Base-by-base conservation (phyloP, 139 green algal species). In the Picochlorum sp. region DNA sequence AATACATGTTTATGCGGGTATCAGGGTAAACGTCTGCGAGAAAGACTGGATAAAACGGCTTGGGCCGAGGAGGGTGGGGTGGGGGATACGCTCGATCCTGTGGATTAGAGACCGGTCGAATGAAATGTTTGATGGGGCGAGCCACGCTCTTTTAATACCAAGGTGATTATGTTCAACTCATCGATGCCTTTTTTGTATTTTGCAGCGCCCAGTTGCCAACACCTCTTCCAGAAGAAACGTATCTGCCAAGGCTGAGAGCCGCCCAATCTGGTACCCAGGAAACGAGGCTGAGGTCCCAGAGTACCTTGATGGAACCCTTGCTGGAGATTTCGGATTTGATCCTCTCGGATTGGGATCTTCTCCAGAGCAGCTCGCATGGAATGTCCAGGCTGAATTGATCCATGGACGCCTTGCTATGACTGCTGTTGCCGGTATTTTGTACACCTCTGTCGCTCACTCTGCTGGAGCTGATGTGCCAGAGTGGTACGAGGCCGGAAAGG, bases 271-370 rank as follows among this genome's bases (percentile, higher is more conserved):
- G 70, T 78, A 70, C 56, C 74, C 77, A 23, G 77, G 77, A 31
- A 66, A 63, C 21, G 52, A 47, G 59, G 45, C n/a, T 16, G 66
- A 57, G 7, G 45, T 68, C 14, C 69, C 77, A 37, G 50, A 57
- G 18, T 66, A 81, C 63, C 70, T 83, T 34, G 73, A 83, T 23
- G 69, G 68, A 51, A 63, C 50, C 49, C 57, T 76, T 52, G 71
- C 66, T 14, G 60, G 60, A 47, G 62, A 75, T 63, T 67, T 66
- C 47, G 72, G 90, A 18, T 98, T 96, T 68, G 93, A 98, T 77
- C 93, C 93, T 20, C 76, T 98, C n/a, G 76, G 74, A 18, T 80
- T 98, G n/a, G 86, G 68, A 52, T 78, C 76, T 18, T 62, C 77
- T 38, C 72, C 76, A 18, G 78, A 85, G 58, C 52, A 79, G 31